Evolutionary conservation across 1,284 basidiomycete species (phyloP).

Genomic region (Volvariella volvacea): DNA sequence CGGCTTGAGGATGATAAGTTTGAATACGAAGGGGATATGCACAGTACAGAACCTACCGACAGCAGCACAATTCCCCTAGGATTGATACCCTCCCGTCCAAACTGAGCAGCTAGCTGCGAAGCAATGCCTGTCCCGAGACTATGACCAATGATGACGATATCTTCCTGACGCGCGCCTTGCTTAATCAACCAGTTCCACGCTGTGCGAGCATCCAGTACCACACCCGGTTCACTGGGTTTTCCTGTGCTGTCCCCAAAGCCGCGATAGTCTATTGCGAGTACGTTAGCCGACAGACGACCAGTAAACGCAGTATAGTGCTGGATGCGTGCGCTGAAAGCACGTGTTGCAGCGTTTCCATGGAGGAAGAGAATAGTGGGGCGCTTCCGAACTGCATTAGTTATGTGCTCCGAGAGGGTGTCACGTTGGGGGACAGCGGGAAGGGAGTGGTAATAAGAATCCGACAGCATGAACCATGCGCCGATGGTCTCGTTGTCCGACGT

Average conservation of each 20-base stretch:
- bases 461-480: slow-evolving; percentile 88
- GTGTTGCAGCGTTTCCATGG: slow-evolving; percentile 85
- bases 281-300: slow-evolving; percentile 63
- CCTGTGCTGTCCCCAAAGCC: slow-evolving; percentile 89
- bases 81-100: slow-evolving; percentile 46
- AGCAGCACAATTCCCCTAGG: slow-evolving; percentile 65
- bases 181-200: slow-evolving; percentile 75
- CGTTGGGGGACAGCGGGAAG: slow-evolving; percentile 27
- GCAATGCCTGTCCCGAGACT: slow-evolving; percentile 80
- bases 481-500: slow-evolving; percentile 76
- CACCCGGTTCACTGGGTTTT: slow-evolving; percentile 67
- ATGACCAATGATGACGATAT: slow-evolving; percentile 73
- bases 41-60: slow-evolving; percentile 30
- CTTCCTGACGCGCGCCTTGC: slow-evolving; percentile 48
- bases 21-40: background rate
- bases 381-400: slow-evolving; percentile 42
- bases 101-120: slow-evolving; percentile 51
- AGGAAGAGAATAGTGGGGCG: slow-evolving; percentile 82
- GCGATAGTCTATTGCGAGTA: slow-evolving; percentile 86
- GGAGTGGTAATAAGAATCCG: slow-evolving; percentile 57
- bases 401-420: slow-evolving; percentile 25
- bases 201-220: slow-evolving; percentile 70
- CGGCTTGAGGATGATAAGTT: slow-evolving; percentile 27
- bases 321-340: slow-evolving; percentile 61
- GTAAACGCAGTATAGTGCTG: slow-evolving; percentile 57